Evolutionary conservation across 2,329 filamentous ascomycete species (phyloP), one percentile per base, ranked within the genome.

Genomic region (Akanthomyces uredinophilus): DNA sequence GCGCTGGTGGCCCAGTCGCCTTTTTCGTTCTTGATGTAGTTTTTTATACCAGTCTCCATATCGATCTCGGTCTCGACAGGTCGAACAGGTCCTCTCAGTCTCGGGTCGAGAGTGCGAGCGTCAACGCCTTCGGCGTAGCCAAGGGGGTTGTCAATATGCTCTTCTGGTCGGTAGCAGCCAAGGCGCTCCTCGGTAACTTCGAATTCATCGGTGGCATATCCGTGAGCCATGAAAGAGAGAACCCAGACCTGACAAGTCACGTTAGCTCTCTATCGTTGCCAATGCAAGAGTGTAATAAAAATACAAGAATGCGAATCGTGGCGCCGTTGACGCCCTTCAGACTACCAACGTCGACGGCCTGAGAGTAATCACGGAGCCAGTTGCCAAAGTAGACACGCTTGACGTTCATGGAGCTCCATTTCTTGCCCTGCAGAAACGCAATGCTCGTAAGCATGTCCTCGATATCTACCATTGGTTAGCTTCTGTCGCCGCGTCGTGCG

Each of bases 21-120:
- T 16, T 78, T 80, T 73, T 98, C 94, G 70, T 97, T 98, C 64
- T 94, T 87, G 67, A 99, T 98, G 74, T 99, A 99, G 73, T 98
- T 98, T 77, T 98, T 99, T 94, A 99, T 96, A n/a, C 93, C 93
- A 1, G 91, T 95, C 6, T 83, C 78, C 39, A 78, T 77, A 69
- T 95, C 91, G 62, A 95, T 84, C 64, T 90, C 86, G 22, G 90
- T 84, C 70, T 95, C 91, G 46, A 84, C 75, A 5, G 83, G 82
- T 64, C 85, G 79, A 10, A 98, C 87, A 0, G 93, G 93, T 1
- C 87, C 90, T 56, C 95, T 88, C 8, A 98, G 85, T 29, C 95
- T 88, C 43, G 82, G 77, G 72, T 98, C 95, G 70, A 86, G 92
- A 69, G 89, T 85, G 64, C 91, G 85, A 5, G 95, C 95, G 77